Conservation (phyloP, 75 land plant species). For the Selaginella tamariscina region DNA sequence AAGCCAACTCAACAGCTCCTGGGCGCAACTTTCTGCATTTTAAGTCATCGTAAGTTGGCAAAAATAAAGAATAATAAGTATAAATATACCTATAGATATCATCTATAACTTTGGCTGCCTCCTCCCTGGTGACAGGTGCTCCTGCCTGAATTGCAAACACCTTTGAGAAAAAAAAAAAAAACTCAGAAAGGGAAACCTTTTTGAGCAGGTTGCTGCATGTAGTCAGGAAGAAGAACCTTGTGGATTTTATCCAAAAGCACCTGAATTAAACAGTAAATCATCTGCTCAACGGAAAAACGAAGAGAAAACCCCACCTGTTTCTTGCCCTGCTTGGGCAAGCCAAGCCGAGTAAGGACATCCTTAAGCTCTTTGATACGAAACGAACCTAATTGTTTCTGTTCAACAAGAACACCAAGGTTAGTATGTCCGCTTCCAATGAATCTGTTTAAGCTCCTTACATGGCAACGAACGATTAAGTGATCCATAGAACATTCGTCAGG, state of each 20-base stretch:
- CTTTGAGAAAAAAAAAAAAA: not conserved
- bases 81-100: conserved; percentile 55
- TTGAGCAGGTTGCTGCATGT: conserved; percentile 3
- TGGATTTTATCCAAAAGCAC: conserved; percentile 25
- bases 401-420: not conserved
- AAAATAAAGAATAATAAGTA: not conserved
- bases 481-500: not conserved
- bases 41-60: not conserved
- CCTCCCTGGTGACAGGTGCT: conserved; percentile 48
- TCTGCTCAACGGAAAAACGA: not conserved
- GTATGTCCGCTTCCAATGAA: not conserved
- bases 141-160: conserved; percentile 24
- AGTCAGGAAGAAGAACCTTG: conserved; percentile 21
- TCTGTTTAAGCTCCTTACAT: not conserved
- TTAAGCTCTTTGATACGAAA: conserved; percentile 32
- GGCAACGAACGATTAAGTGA: not conserved
- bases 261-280: conserved; percentile 4
- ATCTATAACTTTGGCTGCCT: conserved; percentile 51
- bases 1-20: conserved; percentile 43
- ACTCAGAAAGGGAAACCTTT: conserved; percentile 16
- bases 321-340: conserved; percentile 31
- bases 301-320: conserved; percentile 22
- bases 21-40: conserved; percentile 41
- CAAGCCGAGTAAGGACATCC: conserved; percentile 29
- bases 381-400: conserved; percentile 29